Conservation (phyloP, 805 yeast species). For the Lachancea mirantina region DNA sequence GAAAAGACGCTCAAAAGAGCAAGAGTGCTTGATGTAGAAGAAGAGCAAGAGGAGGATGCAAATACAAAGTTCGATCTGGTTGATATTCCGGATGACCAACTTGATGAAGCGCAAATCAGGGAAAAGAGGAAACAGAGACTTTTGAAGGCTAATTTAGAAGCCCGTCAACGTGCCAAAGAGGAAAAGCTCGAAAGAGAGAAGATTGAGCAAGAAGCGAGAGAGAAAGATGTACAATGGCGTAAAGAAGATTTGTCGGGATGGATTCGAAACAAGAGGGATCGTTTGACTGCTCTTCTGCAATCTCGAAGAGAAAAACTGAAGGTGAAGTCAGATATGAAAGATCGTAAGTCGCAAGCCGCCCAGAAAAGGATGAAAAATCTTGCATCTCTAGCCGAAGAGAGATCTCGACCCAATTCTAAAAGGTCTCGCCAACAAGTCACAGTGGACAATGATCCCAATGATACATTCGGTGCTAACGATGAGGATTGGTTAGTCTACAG, state of each 20-base stretch:
- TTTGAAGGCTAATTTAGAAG: constrained; percentile 81
- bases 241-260: constrained; percentile 66
- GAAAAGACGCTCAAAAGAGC: constrained; percentile 67
- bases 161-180: constrained; percentile 72
- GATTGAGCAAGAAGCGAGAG: constrained; percentile 51
- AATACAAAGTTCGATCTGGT: constrained; percentile 59
- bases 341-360: constrained; percentile 85
- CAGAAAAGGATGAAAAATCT: constrained; percentile 88
- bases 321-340: constrained; percentile 68
- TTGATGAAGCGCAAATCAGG: constrained; percentile 69
- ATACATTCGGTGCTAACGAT: constrained; percentile 90
- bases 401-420: constrained; percentile 36
- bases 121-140: constrained; percentile 82
- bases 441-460: constrained; percentile 85
- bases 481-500: constrained; percentile 92
- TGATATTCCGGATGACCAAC: constrained; percentile 77
- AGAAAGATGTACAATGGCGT: constrained; percentile 73
- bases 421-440: constrained; percentile 54
- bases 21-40: constrained; percentile 57
- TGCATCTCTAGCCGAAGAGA: constrained; percentile 76
- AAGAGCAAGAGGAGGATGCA: constrained; percentile 37
- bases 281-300: constrained; percentile 52
- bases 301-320: constrained; percentile 60
- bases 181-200: constrained; percentile 65
- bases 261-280: constrained; percentile 63